A percentile compares a stretch with the other conserved stretches of the same genome.
phyloP scores from a whole-genome alignment of 331 rosid species.

The Malus hybrid region DNA sequence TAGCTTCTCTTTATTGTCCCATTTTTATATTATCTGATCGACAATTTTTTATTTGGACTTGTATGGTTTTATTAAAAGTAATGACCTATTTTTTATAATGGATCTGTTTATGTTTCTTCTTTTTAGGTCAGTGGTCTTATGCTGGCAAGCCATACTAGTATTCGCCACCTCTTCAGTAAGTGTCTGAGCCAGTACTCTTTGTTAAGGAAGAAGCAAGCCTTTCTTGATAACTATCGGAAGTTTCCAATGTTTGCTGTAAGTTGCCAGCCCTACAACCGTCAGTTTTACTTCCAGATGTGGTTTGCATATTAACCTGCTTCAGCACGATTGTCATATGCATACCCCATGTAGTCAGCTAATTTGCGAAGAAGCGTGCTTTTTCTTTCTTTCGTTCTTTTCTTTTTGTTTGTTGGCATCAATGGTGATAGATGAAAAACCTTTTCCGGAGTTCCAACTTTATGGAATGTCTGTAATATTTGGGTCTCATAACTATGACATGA shows the following conservation, averaged over 20 bases:
- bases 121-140: conserved; percentile 93
- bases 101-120: conserved; percentile 12
- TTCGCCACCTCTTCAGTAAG: conserved; percentile 96
- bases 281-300: conserved; percentile 2
- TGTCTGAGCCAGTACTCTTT: conserved; percentile 93
- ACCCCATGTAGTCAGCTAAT: background rate
- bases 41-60: background rate
- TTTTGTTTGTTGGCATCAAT: background rate
- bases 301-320: background rate
- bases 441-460: background rate
- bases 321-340: background rate
- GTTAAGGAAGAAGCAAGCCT: conserved; percentile 97
- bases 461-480: conserved; percentile 1
- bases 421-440: background rate
- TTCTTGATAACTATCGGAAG: conserved; percentile 91
- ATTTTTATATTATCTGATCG: background rate
- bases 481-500: conserved; percentile 12
- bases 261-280: conserved; percentile 4
- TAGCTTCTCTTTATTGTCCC: background rate
- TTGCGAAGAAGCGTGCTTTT: background rate
- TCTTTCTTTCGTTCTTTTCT: background rate
- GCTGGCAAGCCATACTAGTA: conserved; percentile 98
- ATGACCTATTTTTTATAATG: background rate
- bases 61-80: background rate
- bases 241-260: conserved; percentile 99